Percentiles rank a stretch among this genome's conserved stretches.
These are phyloP conservation scores for Pseudonitzschia pungens DNA, from an alignment of 108 stramenopile genomes.

Conservation along the genomic window DNA sequence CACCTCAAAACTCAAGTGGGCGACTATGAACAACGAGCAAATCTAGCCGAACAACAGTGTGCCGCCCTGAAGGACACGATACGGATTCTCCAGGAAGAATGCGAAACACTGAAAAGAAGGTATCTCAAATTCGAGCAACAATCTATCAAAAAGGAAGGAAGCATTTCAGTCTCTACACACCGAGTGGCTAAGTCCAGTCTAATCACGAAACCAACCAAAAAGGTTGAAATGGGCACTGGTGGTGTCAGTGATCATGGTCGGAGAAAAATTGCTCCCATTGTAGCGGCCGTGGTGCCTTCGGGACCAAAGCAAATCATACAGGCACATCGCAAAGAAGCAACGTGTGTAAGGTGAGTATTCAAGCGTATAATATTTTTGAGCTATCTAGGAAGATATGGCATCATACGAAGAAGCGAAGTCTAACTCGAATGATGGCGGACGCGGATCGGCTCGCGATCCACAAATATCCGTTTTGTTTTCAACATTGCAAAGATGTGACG, in stretches of 20 bases:
- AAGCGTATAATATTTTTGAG: not conserved
- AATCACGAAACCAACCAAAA: conserved; percentile 8
- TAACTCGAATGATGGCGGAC: not conserved
- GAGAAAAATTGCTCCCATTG: conserved; percentile 44
- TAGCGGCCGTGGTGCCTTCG: conserved; percentile 60
- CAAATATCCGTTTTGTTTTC: not conserved
- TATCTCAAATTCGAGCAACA: conserved; percentile 54
- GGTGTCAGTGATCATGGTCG: not conserved
- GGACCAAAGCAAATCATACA: conserved; percentile 52
- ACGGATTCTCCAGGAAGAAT: conserved; percentile 71
- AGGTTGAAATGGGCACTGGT: not conserved
- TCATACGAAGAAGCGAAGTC: not conserved
- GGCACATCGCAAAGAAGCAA: conserved; percentile 65
- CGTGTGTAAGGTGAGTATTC: conserved; percentile 61
- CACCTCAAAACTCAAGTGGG: conserved; percentile 60
- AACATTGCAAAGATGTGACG: conserved; percentile 49
- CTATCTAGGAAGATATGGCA: not conserved
- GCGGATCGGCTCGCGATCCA: not conserved
- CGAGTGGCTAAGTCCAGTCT: not conserved
- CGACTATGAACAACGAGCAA: conserved; percentile 58
- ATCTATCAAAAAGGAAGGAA: conserved; percentile 61
- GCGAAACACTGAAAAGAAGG: conserved; percentile 59
- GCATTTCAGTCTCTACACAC: conserved; percentile 35
- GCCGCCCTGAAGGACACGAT: conserved; percentile 79
- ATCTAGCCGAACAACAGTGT: conserved; percentile 82